These are phyloP conservation scores for Parastagonospora avenae DNA, from an alignment of 2,329 filamentous ascomycete species.

Conservation along the genomic window DNA sequence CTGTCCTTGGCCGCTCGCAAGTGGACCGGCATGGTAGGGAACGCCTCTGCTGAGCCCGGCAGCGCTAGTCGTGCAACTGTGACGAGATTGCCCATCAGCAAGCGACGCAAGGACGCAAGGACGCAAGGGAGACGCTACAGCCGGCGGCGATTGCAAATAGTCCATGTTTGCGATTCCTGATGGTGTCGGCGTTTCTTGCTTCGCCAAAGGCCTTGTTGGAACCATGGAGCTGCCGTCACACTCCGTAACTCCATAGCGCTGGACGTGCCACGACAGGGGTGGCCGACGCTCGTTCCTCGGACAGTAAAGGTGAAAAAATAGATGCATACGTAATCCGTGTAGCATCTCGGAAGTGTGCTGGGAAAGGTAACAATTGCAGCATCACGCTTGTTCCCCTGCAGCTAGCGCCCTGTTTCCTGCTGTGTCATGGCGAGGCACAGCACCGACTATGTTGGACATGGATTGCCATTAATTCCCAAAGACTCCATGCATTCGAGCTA, in stretches of 20 bases:
- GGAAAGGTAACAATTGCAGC: constrained; percentile 4
- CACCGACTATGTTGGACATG: constrained; percentile 3
- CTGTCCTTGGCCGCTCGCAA: constrained; percentile 24
- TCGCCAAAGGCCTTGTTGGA: constrained; percentile 11
- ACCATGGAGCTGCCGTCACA: constrained; percentile 14
- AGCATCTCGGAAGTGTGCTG: background rate
- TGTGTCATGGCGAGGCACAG: constrained; percentile 1
- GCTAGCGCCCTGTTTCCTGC: constrained; percentile 6
- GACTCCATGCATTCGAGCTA: constrained; percentile 12
- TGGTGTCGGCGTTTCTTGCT: constrained; percentile 31
- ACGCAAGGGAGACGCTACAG: constrained; percentile 34
- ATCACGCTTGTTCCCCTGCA: constrained; percentile 6
- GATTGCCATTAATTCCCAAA: constrained; percentile 10
- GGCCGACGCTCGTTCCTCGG: constrained; percentile 12
- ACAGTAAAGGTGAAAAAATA: constrained; percentile 4
- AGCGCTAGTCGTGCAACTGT: constrained; percentile 41
- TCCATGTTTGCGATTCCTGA: constrained; percentile 15
- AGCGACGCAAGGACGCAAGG: constrained; percentile 37
- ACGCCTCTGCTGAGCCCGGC: constrained; percentile 23
- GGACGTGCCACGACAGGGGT: constrained; percentile 14
- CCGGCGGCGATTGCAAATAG: constrained; percentile 21
- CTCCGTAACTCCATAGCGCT: constrained; percentile 6
- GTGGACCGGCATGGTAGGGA: constrained; percentile 14
- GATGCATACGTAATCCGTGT: constrained; percentile 21
- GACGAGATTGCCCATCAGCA: constrained; percentile 25